Base-by-base conservation (phyloP, 257 asterid genomes). In the Jacaranda mimosifolia region DNA sequence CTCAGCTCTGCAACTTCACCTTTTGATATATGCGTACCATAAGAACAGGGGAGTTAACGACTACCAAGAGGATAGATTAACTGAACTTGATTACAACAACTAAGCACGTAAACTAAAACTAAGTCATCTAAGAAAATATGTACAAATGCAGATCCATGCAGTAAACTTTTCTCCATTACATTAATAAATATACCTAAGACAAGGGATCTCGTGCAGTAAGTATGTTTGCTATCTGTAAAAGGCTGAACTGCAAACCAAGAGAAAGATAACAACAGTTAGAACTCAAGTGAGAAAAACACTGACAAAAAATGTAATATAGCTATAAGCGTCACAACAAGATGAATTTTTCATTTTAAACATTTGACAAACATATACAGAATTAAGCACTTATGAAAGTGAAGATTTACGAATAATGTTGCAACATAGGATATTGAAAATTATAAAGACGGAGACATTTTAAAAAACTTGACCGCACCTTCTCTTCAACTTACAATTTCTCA, bases 91-190 rank as follows among this genome's bases (percentile, higher is more conserved):
- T 60, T n/a, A 38, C 17, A 26, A 64, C 57, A 74, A 71, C 32
- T 56, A 66, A 52, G 36, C 46, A 74, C 52, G 57, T 13, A 42
- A 86, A 93, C 99, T 98, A 84, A 95, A 85, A 79, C 80, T 89
- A 77, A 95, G 84, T 62, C 99, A 74, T 95, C 99, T 57, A 95
- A 90, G 85, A 93, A 78, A 78, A 90, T 87, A 60, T 95, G 98
- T 13, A 93, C 68, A 26, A 26, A 26, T 26, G 32, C 32, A 26
- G 32, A 26, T 26, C 32, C 2, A 26, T 26, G 32, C 32, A 26
- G 32, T 26, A 26, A 26, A 26, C 32, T 26, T 26, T 26, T 26
- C 32, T 26, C 32, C 32, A 26, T 26, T 26, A 26, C 32, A 26
- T 26, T 26, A 26, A 26, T 26, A 26, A 26, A 26, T 26, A 88